Base-by-base conservation (phyloP, 164 flowering plant genomes). In the Amborella trichopoda region DNA sequence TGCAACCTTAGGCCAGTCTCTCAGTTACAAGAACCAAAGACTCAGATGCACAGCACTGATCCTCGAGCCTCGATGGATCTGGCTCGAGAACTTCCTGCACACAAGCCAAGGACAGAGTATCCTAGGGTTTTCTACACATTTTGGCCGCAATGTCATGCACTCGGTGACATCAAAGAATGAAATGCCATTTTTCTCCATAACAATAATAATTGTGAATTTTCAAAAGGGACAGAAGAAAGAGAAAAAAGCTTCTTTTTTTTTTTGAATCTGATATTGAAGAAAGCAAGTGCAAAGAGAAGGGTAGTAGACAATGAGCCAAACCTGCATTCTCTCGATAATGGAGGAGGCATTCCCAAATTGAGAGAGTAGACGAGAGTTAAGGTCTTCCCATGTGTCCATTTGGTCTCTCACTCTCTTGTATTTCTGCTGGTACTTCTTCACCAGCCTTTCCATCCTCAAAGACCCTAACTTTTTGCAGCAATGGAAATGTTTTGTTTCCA, bases 261-360 rank as follows among this genome's bases (percentile, higher is more conserved):
- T n/a, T n/a, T n/a, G n/a, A n/a, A n/a, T n/a, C n/a, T n/a, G n/a
- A n/a, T n/a, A n/a, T n/a, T n/a, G n/a, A n/a, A n/a, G n/a, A n/a
- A n/a, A n/a, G n/a, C n/a, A n/a, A n/a, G n/a, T n/a, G n/a, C n/a
- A n/a, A n/a, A n/a, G n/a, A n/a, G n/a, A n/a, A n/a, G n/a, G n/a
- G n/a, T n/a, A n/a, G n/a, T n/a, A n/a, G n/a, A n/a, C n/a, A n/a
- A n/a, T n/a, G n/a, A n/a, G n/a, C n/a, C n/a, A 47, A 20, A 84
- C 94, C 81, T 58, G 70, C 37, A 90, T 48, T 39, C 94, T 69
- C 42, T 67, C 68, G 11, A 85, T 79, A 64, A 85, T 77, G 10
- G 79, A 46, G 60, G 81, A 72, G 23, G 86, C 84, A 28, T 73
- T 76, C 46, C 65, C 52, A 52, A 80, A 83, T 49, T 75, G 83